Base-by-base conservation (phyloP, 495 filamentous ascomycete species). In the Penicillium argentinense region DNA sequence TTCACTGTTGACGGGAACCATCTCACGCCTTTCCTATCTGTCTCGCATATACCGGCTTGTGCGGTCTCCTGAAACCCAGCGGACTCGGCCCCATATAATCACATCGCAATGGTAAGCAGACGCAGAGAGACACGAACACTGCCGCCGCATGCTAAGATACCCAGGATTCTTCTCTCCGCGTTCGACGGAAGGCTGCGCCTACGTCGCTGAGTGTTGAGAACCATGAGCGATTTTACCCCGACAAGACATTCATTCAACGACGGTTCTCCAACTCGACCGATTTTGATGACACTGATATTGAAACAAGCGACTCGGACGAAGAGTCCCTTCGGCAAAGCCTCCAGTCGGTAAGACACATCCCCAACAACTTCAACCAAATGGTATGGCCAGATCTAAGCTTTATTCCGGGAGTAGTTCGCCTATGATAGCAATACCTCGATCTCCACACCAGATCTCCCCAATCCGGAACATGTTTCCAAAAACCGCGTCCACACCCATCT, bases 251-350 rank as follows among this genome's bases (percentile, higher is more conserved):
- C 27, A 21, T 24, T 12, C 5, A 45, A 4, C 17, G 30, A 9
- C 42, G 29, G 18, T 19, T 57, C 13, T 91, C 88, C 25, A 71
- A 81, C 17, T 76, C 81, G 19, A 91, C 84, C 13, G 84, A 89
- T 42, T 81, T 87, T 48, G 80, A 81, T 57, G 87, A 91, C 57
- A 86, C 85, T 25, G 88, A 93, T 39, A 84, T 79, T 49, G 81
- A 84, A 46, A 79, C 80, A 16, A 85, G 85, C 45, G 76, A 86
- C 19, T 67, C 69, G 26, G 81, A 84, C 42, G 76, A 83, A 41
- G 75, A 80, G 49, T 85, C 83, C 5, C 79, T 80, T 8, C 76
- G 82, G 30, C 68, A 75, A 45, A 90, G 58, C 19, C 24, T 50
- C 13, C 41, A 39, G 6, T 62, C 59, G 29, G 54, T 58, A 45